phyloP scores from a whole-genome alignment of 2,329 filamentous ascomycete species.

The Shiraia sp. region DNA sequence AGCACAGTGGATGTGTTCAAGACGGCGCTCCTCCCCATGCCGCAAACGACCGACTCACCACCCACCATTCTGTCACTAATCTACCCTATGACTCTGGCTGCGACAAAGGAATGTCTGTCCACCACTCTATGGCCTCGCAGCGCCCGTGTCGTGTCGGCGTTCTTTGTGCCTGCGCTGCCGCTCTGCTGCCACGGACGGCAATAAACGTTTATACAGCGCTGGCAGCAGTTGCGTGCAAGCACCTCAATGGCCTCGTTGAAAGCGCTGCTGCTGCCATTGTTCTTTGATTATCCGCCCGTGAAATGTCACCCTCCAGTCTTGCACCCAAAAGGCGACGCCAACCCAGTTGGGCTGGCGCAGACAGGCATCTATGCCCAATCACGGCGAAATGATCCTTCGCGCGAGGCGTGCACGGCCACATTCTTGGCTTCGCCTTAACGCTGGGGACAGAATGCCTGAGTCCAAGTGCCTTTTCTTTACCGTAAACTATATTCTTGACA shows the following conservation, averaged over 20 bases:
- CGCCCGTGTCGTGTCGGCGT: slow-evolving; percentile 4
- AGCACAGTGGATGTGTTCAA: slow-evolving; percentile 1
- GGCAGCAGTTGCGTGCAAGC: too few species aligned
- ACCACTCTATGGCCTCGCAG: not conserved
- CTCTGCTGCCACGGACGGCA: too few species aligned
- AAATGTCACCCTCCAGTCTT: slow-evolving; percentile 13
- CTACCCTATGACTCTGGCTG: slow-evolving; percentile 19
- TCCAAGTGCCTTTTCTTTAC: slow-evolving; percentile 21
- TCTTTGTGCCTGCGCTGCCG: slow-evolving; percentile 13
- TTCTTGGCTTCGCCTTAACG: slow-evolving; percentile 33
- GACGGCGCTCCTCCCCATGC: slow-evolving; percentile 7
- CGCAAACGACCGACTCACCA: slow-evolving; percentile 21
- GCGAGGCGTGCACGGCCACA: slow-evolving; percentile 30
- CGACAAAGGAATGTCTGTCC: slow-evolving; percentile 22
- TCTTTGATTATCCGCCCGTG: too few species aligned
- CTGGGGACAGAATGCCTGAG: slow-evolving; percentile 29
- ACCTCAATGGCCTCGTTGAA: too few species aligned
- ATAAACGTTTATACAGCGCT: too few species aligned
- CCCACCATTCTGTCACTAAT: slow-evolving; percentile 19
- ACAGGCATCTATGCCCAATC: slow-evolving; percentile 15
- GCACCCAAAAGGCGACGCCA: slow-evolving; percentile 18
- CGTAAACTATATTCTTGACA: slow-evolving; percentile 28
- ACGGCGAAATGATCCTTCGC: slow-evolving; percentile 8
- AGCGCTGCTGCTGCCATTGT: too few species aligned
- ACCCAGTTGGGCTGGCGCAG: slow-evolving; percentile 7